A percentile compares a stretch with the other conserved stretches of the same genome.
phyloP scores from a whole-genome alignment of 2,329 filamentous ascomycete species.

The Tolypocladium pustulatum region DNA sequence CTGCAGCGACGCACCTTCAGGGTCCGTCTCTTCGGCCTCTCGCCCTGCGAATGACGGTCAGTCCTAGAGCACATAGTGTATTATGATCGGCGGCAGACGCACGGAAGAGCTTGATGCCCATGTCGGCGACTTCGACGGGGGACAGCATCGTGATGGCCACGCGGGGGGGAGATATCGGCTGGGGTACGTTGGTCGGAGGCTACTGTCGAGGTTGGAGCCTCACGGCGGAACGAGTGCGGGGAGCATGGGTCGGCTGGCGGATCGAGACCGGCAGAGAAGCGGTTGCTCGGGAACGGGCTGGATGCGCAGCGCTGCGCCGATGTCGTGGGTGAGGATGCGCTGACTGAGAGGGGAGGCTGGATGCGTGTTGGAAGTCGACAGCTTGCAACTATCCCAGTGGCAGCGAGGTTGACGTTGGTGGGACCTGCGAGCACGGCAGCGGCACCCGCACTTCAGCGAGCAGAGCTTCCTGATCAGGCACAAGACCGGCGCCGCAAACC shows the following conservation, averaged over 20 bases:
- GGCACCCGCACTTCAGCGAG: neutral
- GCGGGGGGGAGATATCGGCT: neutral
- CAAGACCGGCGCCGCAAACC: neutral
- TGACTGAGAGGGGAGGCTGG: neutral
- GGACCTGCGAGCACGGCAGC: neutral
- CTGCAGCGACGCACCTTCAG: slow-evolving; percentile 18
- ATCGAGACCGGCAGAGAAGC: neutral
- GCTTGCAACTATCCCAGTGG: neutral
- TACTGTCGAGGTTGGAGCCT: slow-evolving; percentile 2
- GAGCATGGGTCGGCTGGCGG: slow-evolving; percentile 9
- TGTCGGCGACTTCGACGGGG: slow-evolving; percentile 13
- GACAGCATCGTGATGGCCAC: slow-evolving; percentile 11
- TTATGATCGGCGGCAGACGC: slow-evolving; percentile 4
- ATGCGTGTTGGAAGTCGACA: neutral
- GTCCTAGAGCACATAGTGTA: neutral
- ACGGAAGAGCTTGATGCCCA: slow-evolving; percentile 23
- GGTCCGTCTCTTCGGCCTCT: slow-evolving; percentile 19
- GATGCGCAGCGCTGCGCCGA: neutral
- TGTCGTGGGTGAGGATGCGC: neutral
- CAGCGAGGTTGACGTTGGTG: neutral
- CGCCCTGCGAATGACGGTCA: slow-evolving; percentile 2
- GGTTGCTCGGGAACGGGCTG: neutral
- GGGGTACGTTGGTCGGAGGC: neutral
- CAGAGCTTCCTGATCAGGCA: neutral
- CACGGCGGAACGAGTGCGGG: slow-evolving; percentile 8